Evolutionary conservation across 345 rosid genomes (phyloP).

Genomic region (rapeseed (Brassica napus)): Da-Ae NC_063434.1:2895001-2895500

Average conservation of each 20-base stretch:
- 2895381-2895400: neutral
- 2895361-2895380: conserved; percentile 11
- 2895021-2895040: conserved; percentile 15
- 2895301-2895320: conserved; percentile 61
- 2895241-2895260: neutral
- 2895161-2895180: neutral
- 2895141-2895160: neutral
- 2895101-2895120: no score
- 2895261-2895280: neutral
- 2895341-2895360: conserved; percentile 49
- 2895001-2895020: conserved; percentile 13
- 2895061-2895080: no score
- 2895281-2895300: conserved; percentile 22
- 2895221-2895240: neutral
- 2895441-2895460: no score
- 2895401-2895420: neutral
- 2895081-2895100: no score
- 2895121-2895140: no score
- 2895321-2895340: conserved; percentile 78
- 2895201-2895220: neutral
- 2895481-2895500: conserved; percentile 59
- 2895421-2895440: no score
- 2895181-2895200: neutral
- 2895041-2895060: conserved; percentile 2
- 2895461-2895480: conserved; percentile 1